A percentile compares a stretch with the other conserved stretches of the same genome.
phyloP scores from a whole-genome alignment of 2,329 filamentous ascomycete species.

The Fusarium albidum region DNA sequence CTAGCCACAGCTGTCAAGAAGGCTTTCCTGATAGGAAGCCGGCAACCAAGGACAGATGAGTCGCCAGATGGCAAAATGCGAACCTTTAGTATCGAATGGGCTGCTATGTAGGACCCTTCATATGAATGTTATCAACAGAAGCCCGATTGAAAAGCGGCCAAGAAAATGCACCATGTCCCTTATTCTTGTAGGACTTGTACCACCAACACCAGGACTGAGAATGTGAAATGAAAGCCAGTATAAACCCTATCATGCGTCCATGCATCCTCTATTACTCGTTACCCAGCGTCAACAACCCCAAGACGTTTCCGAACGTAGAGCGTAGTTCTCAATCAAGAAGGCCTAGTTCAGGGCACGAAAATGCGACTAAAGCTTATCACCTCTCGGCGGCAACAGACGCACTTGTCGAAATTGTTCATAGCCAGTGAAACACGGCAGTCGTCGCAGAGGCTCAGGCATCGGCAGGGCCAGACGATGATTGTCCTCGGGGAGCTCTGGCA shows the following conservation, averaged over 20 bases:
- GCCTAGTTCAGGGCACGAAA: constrained; percentile 73
- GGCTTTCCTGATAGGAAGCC: constrained; percentile 85
- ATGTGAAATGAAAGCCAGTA: constrained; percentile 4
- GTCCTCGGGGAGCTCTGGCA: constrained; percentile 88
- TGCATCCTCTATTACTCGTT: constrained; percentile 5
- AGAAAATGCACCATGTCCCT: constrained; percentile 6
- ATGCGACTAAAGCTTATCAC: constrained; percentile 90
- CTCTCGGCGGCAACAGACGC: constrained; percentile 90
- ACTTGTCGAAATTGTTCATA: constrained; percentile 97
- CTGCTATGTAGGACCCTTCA: constrained; percentile 73
- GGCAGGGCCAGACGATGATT: constrained; percentile 95
- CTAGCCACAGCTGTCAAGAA: constrained; percentile 97
- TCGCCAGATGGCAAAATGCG: constrained; percentile 59
- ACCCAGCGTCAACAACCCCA: not conserved
- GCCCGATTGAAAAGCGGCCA: constrained; percentile 12
- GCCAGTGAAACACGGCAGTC: constrained; percentile 93
- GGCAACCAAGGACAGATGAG: constrained; percentile 49
- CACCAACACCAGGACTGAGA: constrained; percentile 24
- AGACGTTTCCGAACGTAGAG: not conserved
- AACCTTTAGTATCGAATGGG: constrained; percentile 92
- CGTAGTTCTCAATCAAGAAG: not conserved
- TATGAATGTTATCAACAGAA: constrained; percentile 20
- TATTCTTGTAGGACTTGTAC: constrained; percentile 8
- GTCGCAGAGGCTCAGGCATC: constrained; percentile 92
- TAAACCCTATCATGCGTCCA: not conserved